These are phyloP conservation scores for Pseudogymnoascus sp. DNA, from an alignment of 2,329 filamentous ascomycete species.

Conservation along the genomic window DNA sequence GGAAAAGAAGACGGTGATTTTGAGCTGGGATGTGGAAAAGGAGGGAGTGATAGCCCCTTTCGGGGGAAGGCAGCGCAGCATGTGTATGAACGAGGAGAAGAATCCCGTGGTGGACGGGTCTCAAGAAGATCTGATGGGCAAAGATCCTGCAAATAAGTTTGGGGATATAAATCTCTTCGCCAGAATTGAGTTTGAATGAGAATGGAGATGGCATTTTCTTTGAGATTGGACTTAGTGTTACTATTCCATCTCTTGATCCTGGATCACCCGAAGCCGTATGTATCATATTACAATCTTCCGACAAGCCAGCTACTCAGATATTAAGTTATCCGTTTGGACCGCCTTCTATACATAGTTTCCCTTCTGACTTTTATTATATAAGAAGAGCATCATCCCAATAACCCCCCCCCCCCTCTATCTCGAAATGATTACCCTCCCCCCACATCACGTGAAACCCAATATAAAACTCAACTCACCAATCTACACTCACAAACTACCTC, in stretches of 20 bases:
- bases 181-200: neutral
- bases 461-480: neutral
- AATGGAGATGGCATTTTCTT: neutral
- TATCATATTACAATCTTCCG: neutral
- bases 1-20: neutral
- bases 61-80: neutral
- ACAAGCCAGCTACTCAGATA: neutral
- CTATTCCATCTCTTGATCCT: neutral
- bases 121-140: neutral
- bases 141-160: neutral
- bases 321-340: neutral
- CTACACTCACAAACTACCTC: neutral
- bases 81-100: neutral
- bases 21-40: neutral
- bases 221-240: neutral
- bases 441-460: neutral
- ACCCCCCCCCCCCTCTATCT: neutral
- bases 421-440: neutral
- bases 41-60: neutral
- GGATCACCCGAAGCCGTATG: neutral
- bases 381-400: neutral
- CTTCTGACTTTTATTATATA: no score
- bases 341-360: no score
- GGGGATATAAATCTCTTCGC: neutral
- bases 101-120: neutral